Conservation (phyloP, 1,284 basidiomycete genomes). For the Uromyces viciae-fabae region DNA sequence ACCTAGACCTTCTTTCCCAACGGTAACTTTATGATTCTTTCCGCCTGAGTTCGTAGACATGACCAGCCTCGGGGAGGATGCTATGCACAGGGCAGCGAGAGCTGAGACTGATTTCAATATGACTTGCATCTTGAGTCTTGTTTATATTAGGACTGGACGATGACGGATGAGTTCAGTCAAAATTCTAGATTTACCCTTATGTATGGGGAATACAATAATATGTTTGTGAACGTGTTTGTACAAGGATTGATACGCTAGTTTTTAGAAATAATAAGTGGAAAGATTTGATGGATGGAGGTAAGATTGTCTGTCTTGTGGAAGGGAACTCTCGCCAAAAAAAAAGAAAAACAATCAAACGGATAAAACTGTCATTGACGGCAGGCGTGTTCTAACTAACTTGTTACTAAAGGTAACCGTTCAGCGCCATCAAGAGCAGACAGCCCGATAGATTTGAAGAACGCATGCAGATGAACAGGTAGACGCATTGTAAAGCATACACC, state of each 20-base stretch:
- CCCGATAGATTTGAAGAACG: not conserved
- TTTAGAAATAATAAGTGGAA: not conserved
- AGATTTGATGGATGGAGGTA: not conserved
- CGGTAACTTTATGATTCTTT: constrained; percentile 24
- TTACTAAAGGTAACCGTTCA: not conserved
- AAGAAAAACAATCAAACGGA: not conserved
- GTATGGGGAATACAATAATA: not conserved
- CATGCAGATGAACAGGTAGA: no score
- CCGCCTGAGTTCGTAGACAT: not conserved
- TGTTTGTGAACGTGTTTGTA: not conserved
- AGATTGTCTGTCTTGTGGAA: not conserved
- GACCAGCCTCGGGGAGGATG: not conserved
- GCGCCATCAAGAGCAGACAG: not conserved
- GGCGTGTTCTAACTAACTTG: not conserved
- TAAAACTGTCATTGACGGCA: not conserved
- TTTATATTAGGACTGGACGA: not conserved
- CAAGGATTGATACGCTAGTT: constrained; percentile 4
- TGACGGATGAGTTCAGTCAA: not conserved
- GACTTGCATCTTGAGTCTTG: not conserved
- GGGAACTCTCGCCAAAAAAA: not conserved
- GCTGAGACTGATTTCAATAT: not conserved
- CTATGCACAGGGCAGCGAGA: not conserved
- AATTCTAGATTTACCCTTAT: not conserved
- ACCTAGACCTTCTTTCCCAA: constrained; percentile 15
- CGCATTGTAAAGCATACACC: not conserved